Evolutionary conservation across 1,284 basidiomycete genomes (phyloP).

Genomic region (Ganoderma leucocontextum): DNA sequence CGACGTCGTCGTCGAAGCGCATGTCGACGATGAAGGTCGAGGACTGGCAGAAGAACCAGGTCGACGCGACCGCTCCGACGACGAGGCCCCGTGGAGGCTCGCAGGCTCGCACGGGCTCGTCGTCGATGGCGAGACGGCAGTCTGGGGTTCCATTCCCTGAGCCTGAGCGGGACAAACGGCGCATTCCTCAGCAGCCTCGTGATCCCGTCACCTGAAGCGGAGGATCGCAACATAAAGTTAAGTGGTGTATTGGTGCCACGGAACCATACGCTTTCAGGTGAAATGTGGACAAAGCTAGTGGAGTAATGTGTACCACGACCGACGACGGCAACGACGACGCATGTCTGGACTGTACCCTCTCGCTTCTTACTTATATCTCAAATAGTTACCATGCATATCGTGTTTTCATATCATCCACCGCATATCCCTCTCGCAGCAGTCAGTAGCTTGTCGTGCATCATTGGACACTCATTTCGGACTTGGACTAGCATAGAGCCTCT

Average conservation of each 20-base stretch:
- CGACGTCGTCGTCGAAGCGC: slow-evolving; percentile 60
- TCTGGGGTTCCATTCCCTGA: slow-evolving; percentile 50
- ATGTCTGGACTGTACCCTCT: slow-evolving; percentile 8
- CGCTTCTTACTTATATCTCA: slow-evolving; percentile 12
- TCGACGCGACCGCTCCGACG: slow-evolving; percentile 51
- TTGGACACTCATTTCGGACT: slow-evolving; percentile 32
- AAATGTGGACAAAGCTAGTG: slow-evolving; percentile 24
- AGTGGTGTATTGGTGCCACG: slow-evolving; percentile 10
- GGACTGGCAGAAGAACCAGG: slow-evolving; percentile 81
- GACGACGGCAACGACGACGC: slow-evolving; percentile 7
- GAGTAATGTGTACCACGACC: slow-evolving; percentile 31
- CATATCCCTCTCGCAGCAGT: slow-evolving; percentile 6
- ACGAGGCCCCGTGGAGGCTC: slow-evolving; percentile 29
- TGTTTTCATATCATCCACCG: not conserved
- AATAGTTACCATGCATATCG: slow-evolving; percentile 11
- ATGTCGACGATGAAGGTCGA: slow-evolving; percentile 81
- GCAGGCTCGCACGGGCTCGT: slow-evolving; percentile 37
- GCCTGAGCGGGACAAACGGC: slow-evolving; percentile 35
- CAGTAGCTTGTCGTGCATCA: slow-evolving; percentile 19
- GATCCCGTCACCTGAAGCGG: slow-evolving; percentile 29
- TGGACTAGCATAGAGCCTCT: slow-evolving; percentile 30
- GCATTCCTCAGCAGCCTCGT: slow-evolving; percentile 39
- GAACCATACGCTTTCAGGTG: slow-evolving; percentile 14
- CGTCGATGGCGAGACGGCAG: slow-evolving; percentile 31
- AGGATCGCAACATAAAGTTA: slow-evolving; percentile 1